Evolutionary conservation across 768 basidiomycete species (phyloP), one percentile per base, ranked within the genome.

Genomic region (Phanerodontia chrysosporium): DNA sequence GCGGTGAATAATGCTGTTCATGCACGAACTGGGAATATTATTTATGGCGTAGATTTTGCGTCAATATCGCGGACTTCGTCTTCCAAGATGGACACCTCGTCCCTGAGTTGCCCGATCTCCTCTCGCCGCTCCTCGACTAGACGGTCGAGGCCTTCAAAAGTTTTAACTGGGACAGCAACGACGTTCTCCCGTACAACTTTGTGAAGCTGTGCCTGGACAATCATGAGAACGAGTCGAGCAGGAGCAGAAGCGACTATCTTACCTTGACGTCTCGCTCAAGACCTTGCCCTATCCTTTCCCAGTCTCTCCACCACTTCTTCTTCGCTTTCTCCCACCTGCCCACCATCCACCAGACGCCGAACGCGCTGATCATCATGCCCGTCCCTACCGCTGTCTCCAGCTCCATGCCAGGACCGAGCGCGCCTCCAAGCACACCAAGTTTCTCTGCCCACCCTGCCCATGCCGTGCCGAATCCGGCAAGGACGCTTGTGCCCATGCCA

Each of bases 301-400:
- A 87, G 67, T 90, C 88, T 55, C 80, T 77, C 81, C 81, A 80
- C 88, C 89, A 92, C 59, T 73, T 74, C 57, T 71, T 74, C 69
- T 87, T 86, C 2, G 83, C 83, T 62, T 76, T 81, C 58, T 90
- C 87, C 87, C 89, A 92, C 59, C 75, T 76, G 13, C 82, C 80
- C 5, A 87, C 75, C 1, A 80, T 81, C 85, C 86, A 89, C 44
- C 87, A 74, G 44, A 89, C 60, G 48, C 83, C 79, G 2, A 71
- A 64, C 6, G 80, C 67, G 0, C 78, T 75, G 21, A 78, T 72
- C 12, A 92, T 67, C 56, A 80, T 74, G 13, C 86, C 87, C 0
- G 82, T 69, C 2, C 86, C 87, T 27, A 85, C 66, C 1, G 84
- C 83, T 1, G 85, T 88, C 39, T 76, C 78, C 7, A 80, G 71